Evolutionary conservation across 106 monocot species (phyloP).

Genomic region (Allium cepa): DNA sequence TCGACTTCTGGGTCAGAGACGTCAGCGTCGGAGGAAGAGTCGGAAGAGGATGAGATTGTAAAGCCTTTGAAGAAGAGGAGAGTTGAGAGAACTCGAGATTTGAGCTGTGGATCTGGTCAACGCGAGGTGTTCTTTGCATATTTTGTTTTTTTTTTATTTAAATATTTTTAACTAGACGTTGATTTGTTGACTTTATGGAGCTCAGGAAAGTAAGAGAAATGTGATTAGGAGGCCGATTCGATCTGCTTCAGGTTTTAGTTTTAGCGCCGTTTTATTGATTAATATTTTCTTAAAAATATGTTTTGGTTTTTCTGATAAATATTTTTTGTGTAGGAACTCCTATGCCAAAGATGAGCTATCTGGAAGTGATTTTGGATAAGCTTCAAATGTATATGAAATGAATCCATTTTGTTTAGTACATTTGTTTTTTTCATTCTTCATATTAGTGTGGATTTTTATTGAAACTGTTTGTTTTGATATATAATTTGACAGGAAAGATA

Average conservation of each 20-base stretch:
- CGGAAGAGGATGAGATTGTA: constrained; percentile 14
- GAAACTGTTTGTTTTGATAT: neutral
- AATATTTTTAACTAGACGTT: neutral
- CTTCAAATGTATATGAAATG: constrained; percentile 30
- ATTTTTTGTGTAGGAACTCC: constrained; percentile 12
- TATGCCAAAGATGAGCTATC: constrained; percentile 20
- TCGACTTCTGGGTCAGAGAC: neutral
- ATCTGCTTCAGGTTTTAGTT: constrained; percentile 20
- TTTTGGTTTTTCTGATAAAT: neutral
- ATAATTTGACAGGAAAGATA: constrained; percentile 35
- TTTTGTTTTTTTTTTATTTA: neutral
- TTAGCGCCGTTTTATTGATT: neutral
- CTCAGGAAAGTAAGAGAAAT: constrained; percentile 18
- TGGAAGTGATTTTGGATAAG: constrained; percentile 29
- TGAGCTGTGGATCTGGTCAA: constrained; percentile 16
- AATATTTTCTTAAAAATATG: neutral
- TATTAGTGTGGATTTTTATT: neutral
- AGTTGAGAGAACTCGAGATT: constrained; percentile 6
- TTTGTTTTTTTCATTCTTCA: neutral
- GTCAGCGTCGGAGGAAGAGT: constrained; percentile 5
- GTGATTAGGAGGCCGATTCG: constrained; percentile 8
- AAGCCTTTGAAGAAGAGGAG: constrained; percentile 29
- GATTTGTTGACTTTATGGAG: neutral
- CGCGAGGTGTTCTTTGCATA: constrained; percentile 18
- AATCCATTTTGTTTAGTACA: neutral